Conservation (phyloP, 495 filamentous ascomycete species). For the Penicillium robsamsonii region DNA sequence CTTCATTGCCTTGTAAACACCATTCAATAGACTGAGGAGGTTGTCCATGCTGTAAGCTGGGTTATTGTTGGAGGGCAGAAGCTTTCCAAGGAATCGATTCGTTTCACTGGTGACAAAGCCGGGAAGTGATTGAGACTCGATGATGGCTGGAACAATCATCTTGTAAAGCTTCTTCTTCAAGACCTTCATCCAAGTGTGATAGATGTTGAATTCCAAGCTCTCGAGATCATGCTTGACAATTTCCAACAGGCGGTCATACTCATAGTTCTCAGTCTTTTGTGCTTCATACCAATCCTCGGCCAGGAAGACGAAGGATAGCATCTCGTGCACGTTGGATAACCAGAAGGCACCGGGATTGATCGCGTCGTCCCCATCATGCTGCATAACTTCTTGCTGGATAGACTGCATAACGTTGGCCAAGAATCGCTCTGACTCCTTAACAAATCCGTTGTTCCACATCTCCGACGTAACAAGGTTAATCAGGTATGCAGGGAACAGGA, state of each 20-base stretch:
- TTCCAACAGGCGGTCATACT: conserved; percentile 95
- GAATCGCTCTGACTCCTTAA: conserved; percentile 99
- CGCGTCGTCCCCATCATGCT: conserved; percentile 94
- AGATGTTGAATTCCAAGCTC: conserved; percentile 99
- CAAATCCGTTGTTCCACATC: conserved; percentile 99
- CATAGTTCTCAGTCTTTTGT: conserved; percentile 98
- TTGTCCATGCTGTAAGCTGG: conserved; percentile 99
- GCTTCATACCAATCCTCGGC: conserved; percentile 99
- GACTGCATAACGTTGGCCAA: conserved; percentile 99
- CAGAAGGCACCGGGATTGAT: conserved; percentile 98
- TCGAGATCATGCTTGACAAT: conserved; percentile 99
- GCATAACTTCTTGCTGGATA: conserved; percentile 99
- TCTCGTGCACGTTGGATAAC: conserved; percentile 99
- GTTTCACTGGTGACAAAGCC: conserved; percentile 98
- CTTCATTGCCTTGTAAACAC: conserved; percentile 97
- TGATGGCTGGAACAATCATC: conserved; percentile 99
- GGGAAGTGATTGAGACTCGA: conserved; percentile 96
- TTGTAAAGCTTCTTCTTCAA: conserved; percentile 98
- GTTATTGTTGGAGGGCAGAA: conserved; percentile 79
- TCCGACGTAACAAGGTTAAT: conserved; percentile 99
- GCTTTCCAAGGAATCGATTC: conserved; percentile 95
- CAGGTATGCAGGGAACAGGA: conserved; percentile 95
- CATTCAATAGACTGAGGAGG: conserved; percentile 91
- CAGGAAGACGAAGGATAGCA: conserved; percentile 99
- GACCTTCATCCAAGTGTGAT: conserved; percentile 99